Base-by-base conservation (phyloP, 805 yeast genomes). In the Grigorovia jiainica region DNA sequence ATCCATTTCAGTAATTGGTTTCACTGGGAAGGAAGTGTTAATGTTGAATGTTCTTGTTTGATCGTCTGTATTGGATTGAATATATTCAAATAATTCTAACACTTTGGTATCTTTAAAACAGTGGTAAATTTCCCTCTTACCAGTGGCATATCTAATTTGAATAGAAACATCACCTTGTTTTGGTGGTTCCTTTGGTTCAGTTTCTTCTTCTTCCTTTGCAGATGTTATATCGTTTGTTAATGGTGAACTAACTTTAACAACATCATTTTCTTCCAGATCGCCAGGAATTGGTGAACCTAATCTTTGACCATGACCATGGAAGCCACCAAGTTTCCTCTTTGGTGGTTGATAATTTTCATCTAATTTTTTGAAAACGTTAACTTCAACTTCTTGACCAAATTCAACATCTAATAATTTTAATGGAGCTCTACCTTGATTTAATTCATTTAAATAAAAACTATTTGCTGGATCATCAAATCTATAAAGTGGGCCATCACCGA, bases 381-480 rank as follows among this genome's bases (percentile, higher is more conserved):
- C 96, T 56, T 89, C 95, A 20, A 92, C 97, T 47, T 84, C 92
- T 66, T 90, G 97, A 37, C 95, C 95, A 57, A 79, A 78, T 53
- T 80, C 78, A 15, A 90, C 97, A 49, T 84, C 78, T 48, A 92
- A 69, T 40, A 92, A 64, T 25, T 82, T 75, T 47, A 90, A 65
- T 16, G 98, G 98, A 0, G 96, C 98, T 44, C 94, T 72, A 8
- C 98, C 98, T 43, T 79, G 73, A 56, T 85, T 83, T 63, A 92
- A 72, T 50, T 89, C 92, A 48, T 78, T 73, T 53, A 92, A 68
- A 49, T 85, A 82, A 35, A 72, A 74, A 38, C 79, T 79, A 59
- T 90, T 92, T n/a, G 74, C 78, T 5, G 95, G 95, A 60, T 92
- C 97, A 55, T 90, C 96, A 60, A 87, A 92, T 44, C 92, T 71